Percentiles rank a stretch among this genome's conserved stretches.
These are phyloP conservation scores for Adansonia grandidieri DNA, from an alignment of 441 rosid genomes.

Conservation along the genomic window DNA sequence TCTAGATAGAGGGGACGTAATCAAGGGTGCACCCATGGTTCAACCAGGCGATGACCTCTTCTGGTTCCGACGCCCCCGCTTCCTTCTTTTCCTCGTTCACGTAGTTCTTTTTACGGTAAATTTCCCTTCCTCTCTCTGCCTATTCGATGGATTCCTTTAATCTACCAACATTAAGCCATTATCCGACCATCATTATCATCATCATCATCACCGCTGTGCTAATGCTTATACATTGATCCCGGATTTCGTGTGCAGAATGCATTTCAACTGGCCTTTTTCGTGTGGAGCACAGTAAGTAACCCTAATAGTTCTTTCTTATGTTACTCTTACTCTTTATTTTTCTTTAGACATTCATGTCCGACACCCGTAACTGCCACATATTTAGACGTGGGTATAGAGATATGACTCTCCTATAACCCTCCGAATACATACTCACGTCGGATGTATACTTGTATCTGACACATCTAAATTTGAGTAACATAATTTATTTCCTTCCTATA, in stretches of 20 bases:
- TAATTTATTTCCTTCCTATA: background rate
- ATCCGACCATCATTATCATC: background rate
- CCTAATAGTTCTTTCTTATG: background rate
- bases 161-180: background rate
- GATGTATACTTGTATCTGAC: too few species aligned
- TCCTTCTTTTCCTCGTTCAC: slow-evolving; percentile 85
- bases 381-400: too few species aligned
- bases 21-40: slow-evolving; percentile 91
- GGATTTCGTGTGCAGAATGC: slow-evolving; percentile 57
- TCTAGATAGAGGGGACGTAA: slow-evolving; percentile 89
- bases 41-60: slow-evolving; percentile 88
- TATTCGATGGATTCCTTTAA: background rate
- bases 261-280: slow-evolving; percentile 85
- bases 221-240: slow-evolving; percentile 1
- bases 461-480: too few species aligned
- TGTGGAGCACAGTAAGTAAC: slow-evolving; percentile 70
- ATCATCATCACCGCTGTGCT: background rate
- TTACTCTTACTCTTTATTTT: too few species aligned
- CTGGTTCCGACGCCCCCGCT: slow-evolving; percentile 91
- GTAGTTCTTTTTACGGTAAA: slow-evolving; percentile 84
- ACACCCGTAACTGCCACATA: too few species aligned
- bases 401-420: too few species aligned
- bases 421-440: too few species aligned
- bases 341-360: too few species aligned
- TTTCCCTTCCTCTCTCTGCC: background rate